Evolutionary conservation across 306 rosid species (phyloP), one percentile per base, ranked within the genome.

Genomic region (Hippophae gyantsensis): DNA sequence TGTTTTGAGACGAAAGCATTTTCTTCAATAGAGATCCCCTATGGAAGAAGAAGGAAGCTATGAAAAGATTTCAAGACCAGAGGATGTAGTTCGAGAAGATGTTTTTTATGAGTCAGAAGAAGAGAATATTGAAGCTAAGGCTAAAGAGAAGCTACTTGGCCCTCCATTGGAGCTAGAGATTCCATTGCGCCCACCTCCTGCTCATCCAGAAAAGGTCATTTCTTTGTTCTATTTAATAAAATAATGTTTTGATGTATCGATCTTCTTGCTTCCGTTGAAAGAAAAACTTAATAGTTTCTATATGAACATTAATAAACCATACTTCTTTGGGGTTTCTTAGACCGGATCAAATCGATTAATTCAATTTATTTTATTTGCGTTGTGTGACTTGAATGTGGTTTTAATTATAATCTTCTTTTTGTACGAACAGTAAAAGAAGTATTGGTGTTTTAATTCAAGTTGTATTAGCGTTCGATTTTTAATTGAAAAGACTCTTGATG

Each of bases 141-240:
- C 57, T 52, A 92, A 83, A 78, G 99, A 88, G 75, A 92, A 81
- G 72, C 97, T 84, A 0, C 86, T 85, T 64, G 99, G 98, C 6
- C 95, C 97, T 49, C 95, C 95, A 1, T 74, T 89, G 76, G 97
- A 89, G 77, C 75, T 89, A 40, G 97, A 89, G 86, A 63, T 89
- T 76, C 97, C 97, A 54, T 61, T 89, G 58, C 86, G 72, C 57
- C 74, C 73, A 14, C 94, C 97, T 60, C 97, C 94, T 18, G 88
- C 93, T 43, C 76, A 61, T 66, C 95, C 97, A 9, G 90, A 82
- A 58, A 89, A 84, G 89, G 97, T 84, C 53, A 59, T 14, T 25
- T 58, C 13, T 59, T 43, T 56, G 54, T 44, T 63, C 52, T 61
- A 11, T 48, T 18, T 32, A 56, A 23, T 66, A 57, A 14, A 57